phyloP scores from a whole-genome alignment of 768 basidiomycete species.

The Rhizopogon vesiculosus region DNA sequence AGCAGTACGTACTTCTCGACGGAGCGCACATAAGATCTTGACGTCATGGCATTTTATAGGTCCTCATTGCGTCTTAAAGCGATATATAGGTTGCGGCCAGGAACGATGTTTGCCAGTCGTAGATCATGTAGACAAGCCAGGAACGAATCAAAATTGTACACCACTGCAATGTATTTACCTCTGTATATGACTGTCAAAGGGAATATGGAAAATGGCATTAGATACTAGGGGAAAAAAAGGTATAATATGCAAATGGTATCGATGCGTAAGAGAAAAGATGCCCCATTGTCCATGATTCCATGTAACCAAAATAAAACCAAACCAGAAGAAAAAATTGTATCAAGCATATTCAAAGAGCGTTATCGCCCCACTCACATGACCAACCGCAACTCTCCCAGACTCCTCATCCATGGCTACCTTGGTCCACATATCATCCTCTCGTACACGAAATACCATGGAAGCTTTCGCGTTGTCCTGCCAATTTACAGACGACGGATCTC shows the following conservation, averaged over 20 bases:
- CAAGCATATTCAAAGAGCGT: slow-evolving; percentile 46
- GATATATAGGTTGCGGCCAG: neutral
- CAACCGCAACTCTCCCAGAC: slow-evolving; percentile 31
- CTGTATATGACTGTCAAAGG: too few species aligned
- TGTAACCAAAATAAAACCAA: neutral
- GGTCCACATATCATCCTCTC: slow-evolving; percentile 47
- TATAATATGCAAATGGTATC: neutral
- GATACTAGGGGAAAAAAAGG: neutral
- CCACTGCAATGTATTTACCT: neutral
- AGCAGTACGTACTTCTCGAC: slow-evolving; percentile 50
- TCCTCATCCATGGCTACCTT: slow-evolving; percentile 34
- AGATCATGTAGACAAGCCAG: too few species aligned
- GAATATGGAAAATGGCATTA: too few species aligned
- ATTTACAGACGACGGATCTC: neutral
- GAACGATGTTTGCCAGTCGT: too few species aligned
- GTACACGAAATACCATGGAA: slow-evolving; percentile 40
- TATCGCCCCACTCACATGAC: slow-evolving; percentile 39
- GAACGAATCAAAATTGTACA: neutral
- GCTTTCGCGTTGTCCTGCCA: neutral
- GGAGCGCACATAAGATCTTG: neutral
- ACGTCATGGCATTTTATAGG: slow-evolving; percentile 28
- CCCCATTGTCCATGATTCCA: neutral
- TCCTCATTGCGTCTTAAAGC: slow-evolving; percentile 44
- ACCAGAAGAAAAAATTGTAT: neutral
- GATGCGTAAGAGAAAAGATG: neutral